These are phyloP conservation scores for Phoma sp. DNA, from an alignment of 2,329 filamentous ascomycete genomes.

Conservation along the genomic window DNA sequence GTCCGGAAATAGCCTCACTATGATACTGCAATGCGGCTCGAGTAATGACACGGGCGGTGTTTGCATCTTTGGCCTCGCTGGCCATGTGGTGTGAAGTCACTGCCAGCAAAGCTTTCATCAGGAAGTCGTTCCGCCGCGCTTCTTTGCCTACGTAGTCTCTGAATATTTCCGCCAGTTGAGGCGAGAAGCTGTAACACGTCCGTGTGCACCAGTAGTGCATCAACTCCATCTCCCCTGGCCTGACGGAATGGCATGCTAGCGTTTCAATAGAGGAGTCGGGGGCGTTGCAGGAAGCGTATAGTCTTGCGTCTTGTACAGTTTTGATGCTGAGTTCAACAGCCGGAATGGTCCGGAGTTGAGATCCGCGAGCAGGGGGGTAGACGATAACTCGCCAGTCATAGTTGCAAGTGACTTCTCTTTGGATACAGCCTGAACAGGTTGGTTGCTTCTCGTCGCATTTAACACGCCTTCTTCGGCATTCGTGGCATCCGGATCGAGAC, in stretches of 20 bases:
- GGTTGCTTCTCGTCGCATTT: conserved; percentile 20
- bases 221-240: conserved; percentile 10
- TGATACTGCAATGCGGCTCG: conserved; percentile 10
- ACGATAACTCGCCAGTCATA: not conserved
- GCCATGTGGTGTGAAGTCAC: conserved; percentile 15
- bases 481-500: conserved; percentile 17
- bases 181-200: conserved; percentile 9
- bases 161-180: conserved; percentile 7
- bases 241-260: not conserved
- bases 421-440: conserved; percentile 8
- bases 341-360: not conserved
- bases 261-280: not conserved
- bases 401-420: conserved; percentile 6
- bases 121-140: conserved; percentile 13
- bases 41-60: not conserved
- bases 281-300: too few species aligned
- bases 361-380: not conserved
- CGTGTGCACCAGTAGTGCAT: conserved; percentile 20
- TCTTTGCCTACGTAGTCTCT: conserved; percentile 13
- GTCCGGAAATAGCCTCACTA: not conserved
- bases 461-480: conserved; percentile 17
- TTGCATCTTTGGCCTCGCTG: not conserved
- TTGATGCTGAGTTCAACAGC: not conserved
- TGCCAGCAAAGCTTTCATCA: conserved; percentile 21
- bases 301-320: not conserved